Evolutionary conservation across 805 yeast genomes (phyloP), one percentile per base, ranked within the genome.

Genomic region (Ogataea nakhonphanomensis): DNA sequence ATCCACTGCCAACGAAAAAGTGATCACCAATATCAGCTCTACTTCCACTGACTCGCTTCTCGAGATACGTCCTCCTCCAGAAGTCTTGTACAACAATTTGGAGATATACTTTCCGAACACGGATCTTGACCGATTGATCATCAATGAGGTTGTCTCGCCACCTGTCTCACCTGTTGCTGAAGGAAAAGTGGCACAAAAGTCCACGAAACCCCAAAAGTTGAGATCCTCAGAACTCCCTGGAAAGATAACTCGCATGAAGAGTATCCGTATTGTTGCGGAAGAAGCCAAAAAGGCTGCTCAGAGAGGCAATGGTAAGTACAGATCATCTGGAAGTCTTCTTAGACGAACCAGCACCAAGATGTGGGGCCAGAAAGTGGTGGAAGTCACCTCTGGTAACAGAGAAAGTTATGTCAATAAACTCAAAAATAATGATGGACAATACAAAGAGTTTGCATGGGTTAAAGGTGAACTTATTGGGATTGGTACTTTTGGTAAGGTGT

Each of bases 281-380:
- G 99, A 93, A 58, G 98, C 97, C 1, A 70, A 76, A 44, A 79
- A 79, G 50, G 78, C 79, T 5, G 67, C 84, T 24, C 73, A 72
- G 37, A 61, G 68, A 37, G 58, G 48, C 25, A 47, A 47, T 23
- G 33, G 33, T 9, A 20, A 25, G 4, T 14, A 26, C 15, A 37
- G 44, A 24, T 25, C 44, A 23, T 26, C 50, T 0, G 49, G 55
- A 44, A 51, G 48, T 47, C 60, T 81, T 7, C 59, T 91, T 25
- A 71, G 88, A 48, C 70, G 98, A 41, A 74, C 73, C 40, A 87
- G 93, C 55, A 93, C 99, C 1, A 95, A 93, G 65, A 77, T 93
- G 83, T 93, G 99, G 99, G 99, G 99, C 14, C 89, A 87, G 46
- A 82, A 76, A 47, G 95, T 88, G 11, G 82, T 89, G 24, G 99